Evolutionary conservation across 2,329 filamentous ascomycete species (phyloP).

Genomic region (Aspergillus sp.): DNA sequence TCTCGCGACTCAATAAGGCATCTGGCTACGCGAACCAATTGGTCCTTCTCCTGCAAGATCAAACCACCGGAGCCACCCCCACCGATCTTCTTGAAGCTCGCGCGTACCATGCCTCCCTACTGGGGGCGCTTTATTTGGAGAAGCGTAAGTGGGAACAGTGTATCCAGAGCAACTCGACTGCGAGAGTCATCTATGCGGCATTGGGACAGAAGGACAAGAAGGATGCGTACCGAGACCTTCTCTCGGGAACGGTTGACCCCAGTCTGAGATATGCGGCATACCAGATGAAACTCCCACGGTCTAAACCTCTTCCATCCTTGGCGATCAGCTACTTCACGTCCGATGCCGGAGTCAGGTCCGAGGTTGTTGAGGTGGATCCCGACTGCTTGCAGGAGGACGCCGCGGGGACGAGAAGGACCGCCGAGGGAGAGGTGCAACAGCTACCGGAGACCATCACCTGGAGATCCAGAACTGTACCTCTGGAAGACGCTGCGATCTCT

Average conservation of each 20-base stretch:
- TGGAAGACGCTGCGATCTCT: slow-evolving; percentile 91
- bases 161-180: slow-evolving; percentile 70
- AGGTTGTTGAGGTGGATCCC: slow-evolving; percentile 69
- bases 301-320: slow-evolving; percentile 74
- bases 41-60: slow-evolving; percentile 63
- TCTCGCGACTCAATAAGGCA: slow-evolving; percentile 82
- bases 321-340: slow-evolving; percentile 74
- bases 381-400: slow-evolving; percentile 62
- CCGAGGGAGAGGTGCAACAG: slow-evolving; percentile 45
- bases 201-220: slow-evolving; percentile 63
- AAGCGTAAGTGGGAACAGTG: slow-evolving; percentile 82
- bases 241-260: slow-evolving; percentile 83
- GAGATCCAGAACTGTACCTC: slow-evolving; percentile 78
- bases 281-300: slow-evolving; percentile 82
- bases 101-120: slow-evolving; percentile 75
- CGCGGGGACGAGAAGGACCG: slow-evolving; percentile 46
- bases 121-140: slow-evolving; percentile 78
- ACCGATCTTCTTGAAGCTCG: slow-evolving; percentile 78
- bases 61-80: slow-evolving; percentile 60
- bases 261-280: slow-evolving; percentile 94
- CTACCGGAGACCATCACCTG: slow-evolving; percentile 76
- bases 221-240: slow-evolving; percentile 80
- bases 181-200: slow-evolving; percentile 78
- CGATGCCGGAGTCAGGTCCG: slow-evolving; percentile 58
- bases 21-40: slow-evolving; percentile 67